phyloP scores from a whole-genome alignment of 768 basidiomycete species.

The Tricholoma hemisulphureum region DNA sequence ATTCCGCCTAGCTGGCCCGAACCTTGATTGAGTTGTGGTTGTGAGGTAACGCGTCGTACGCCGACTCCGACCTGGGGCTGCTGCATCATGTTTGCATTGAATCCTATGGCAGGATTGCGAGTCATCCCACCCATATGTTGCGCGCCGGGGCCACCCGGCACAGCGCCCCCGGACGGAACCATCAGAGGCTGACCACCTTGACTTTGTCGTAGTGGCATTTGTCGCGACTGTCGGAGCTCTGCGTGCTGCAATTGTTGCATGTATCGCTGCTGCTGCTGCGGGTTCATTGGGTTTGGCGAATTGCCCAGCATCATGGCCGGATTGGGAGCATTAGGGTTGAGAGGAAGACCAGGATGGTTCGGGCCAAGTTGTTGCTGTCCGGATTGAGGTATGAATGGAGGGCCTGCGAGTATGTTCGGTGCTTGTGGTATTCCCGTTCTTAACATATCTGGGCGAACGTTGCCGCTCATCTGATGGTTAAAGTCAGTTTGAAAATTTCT shows the following conservation, averaged over 20 bases:
- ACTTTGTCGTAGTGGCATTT: slow-evolving; percentile 36
- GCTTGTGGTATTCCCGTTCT: slow-evolving; percentile 40
- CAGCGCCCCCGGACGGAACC: slow-evolving; percentile 9
- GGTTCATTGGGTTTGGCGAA: slow-evolving; percentile 24
- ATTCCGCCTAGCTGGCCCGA: slow-evolving; percentile 33
- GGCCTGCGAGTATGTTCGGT: slow-evolving; percentile 36
- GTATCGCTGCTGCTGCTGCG: slow-evolving; percentile 29
- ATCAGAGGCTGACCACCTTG: slow-evolving; percentile 24
- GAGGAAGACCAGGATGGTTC: slow-evolving; percentile 32
- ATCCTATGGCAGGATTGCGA: slow-evolving; percentile 42
- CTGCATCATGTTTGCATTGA: slow-evolving; percentile 41
- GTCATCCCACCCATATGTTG: slow-evolving; percentile 30
- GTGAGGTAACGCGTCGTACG: slow-evolving; percentile 57
- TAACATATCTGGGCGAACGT: slow-evolving; percentile 48
- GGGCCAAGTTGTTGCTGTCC: slow-evolving; percentile 29
- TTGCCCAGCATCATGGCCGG: slow-evolving; percentile 40
- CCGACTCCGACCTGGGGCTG: slow-evolving; percentile 32
- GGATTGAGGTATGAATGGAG: slow-evolving; percentile 36
- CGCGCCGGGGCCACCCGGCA: slow-evolving; percentile 19
- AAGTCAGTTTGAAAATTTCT: slow-evolving; percentile 18
- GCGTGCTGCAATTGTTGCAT: slow-evolving; percentile 31
- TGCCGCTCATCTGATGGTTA: slow-evolving; percentile 44
- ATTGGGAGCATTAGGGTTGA: slow-evolving; percentile 29
- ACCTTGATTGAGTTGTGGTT: slow-evolving; percentile 47
- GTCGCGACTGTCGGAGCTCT: slow-evolving; percentile 33